Conservation (phyloP, 352 stramenopile species). For the Elongisporangium undulatum region DNA sequence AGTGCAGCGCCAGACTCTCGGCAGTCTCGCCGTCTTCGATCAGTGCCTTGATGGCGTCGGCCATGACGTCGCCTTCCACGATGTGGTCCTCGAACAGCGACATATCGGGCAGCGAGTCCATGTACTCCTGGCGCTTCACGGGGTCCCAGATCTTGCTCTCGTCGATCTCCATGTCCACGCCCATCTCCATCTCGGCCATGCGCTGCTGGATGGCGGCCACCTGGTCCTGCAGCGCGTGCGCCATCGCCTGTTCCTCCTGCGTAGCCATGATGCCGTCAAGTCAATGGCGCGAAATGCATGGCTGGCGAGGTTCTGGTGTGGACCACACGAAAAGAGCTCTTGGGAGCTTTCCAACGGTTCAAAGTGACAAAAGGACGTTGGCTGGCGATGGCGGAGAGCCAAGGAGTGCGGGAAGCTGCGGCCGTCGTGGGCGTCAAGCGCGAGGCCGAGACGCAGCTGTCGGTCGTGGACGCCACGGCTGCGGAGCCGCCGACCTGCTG, state of each 20-base stretch:
- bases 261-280: not conserved
- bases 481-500: constrained; percentile 23
- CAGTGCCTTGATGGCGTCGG: constrained; percentile 80
- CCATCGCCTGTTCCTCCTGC: not conserved
- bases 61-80: constrained; percentile 84
- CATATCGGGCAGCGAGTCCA: constrained; percentile 84
- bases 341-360: not conserved
- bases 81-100: constrained; percentile 87
- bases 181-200: constrained; percentile 17
- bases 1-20: constrained; percentile 81
- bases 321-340: not conserved
- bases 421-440: constrained; percentile 29
- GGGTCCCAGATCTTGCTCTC: constrained; percentile 84
- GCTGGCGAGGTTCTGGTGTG: not conserved
- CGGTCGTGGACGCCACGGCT: constrained; percentile 2
- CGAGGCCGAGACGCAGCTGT: constrained; percentile 7
- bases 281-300: not conserved
- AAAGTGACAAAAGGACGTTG: not conserved
- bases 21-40: constrained; percentile 85
- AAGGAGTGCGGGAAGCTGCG: not conserved
- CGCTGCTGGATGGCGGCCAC: not conserved
- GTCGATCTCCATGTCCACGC: constrained; percentile 84
- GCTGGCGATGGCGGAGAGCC: constrained; percentile 8
- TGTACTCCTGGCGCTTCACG: constrained; percentile 75
- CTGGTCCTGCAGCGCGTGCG: not conserved